Evolutionary conservation across 768 basidiomycete species (phyloP).

Genomic region (Agaricus blazei): DNA sequence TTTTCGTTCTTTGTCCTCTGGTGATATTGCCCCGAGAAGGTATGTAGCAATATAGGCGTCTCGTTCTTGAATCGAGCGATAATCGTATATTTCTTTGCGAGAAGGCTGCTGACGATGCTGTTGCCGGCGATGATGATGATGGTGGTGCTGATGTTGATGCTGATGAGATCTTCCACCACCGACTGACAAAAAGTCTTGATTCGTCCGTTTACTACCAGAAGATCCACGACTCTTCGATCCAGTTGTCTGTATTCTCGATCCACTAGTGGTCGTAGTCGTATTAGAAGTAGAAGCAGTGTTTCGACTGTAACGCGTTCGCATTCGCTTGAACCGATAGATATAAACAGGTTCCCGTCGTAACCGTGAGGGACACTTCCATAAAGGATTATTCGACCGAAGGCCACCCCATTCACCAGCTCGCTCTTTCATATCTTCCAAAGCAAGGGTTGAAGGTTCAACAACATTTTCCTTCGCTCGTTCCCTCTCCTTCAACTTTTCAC

Average conservation of each 20-base stretch:
- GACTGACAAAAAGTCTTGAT: neutral
- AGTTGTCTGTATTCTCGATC: no score
- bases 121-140: neutral
- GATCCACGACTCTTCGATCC: no score
- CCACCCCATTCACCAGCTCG: slow-evolving; percentile 4
- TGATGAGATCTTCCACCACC: neutral
- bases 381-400: neutral
- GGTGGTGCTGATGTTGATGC: no score
- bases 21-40: neutral
- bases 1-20: slow-evolving; percentile 11
- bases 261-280: no score
- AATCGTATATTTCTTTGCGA: neutral
- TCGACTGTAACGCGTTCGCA: neutral
- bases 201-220: neutral
- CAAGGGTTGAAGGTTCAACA: slow-evolving; percentile 3
- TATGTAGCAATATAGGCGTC: neutral
- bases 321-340: neutral
- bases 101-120: neutral
- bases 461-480: neutral
- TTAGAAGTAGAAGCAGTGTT: neutral
- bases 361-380: slow-evolving; percentile 1
- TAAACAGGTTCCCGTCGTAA: slow-evolving; percentile 1
- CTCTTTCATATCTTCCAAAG: slow-evolving; percentile 1
- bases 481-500: neutral
- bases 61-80: neutral